Evolutionary conservation across 768 basidiomycete species (phyloP).

Genomic region (Leccinum obscurum): DNA sequence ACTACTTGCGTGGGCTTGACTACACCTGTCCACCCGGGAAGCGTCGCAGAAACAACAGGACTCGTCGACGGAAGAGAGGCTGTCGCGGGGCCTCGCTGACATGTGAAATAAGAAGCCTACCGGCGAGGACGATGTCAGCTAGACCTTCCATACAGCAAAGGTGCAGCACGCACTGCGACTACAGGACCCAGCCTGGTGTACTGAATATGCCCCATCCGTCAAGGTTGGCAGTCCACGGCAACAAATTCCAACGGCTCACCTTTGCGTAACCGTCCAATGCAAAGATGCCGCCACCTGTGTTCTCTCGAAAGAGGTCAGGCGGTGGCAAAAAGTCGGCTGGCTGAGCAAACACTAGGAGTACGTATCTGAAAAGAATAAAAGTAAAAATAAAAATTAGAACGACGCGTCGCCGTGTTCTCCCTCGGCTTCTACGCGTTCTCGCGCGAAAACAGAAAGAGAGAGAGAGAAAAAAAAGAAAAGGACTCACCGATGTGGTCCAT

Average conservation of each 20-base stretch:
- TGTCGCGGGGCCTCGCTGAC: constrained; percentile 65
- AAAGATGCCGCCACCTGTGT: constrained; percentile 53
- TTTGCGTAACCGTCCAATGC: constrained; percentile 58
- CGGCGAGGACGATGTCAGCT: constrained; percentile 7
- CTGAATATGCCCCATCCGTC: constrained; percentile 29
- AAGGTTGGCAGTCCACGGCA: neutral
- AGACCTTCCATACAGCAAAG: neutral
- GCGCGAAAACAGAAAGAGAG: neutral
- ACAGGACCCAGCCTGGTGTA: constrained; percentile 55
- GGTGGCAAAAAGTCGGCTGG: constrained; percentile 64
- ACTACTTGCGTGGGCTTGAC: constrained; percentile 13
- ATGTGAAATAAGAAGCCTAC: constrained; percentile 71
- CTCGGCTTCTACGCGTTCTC: neutral
- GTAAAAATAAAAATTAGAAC: neutral
- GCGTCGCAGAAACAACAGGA: constrained; percentile 65
- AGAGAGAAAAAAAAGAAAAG: accelerated
- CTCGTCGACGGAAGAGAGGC: constrained; percentile 56
- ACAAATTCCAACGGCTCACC: constrained; percentile 33
- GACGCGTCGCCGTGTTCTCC: neutral
- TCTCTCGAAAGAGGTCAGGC: constrained; percentile 48
- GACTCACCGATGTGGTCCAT: constrained; percentile 71
- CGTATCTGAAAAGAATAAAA: constrained; percentile 49
- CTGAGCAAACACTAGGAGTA: constrained; percentile 64
- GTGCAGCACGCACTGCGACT: constrained; percentile 50
- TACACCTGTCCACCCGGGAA: constrained; percentile 32